Base-by-base conservation (phyloP, 1,139 yeast species). In the Geotrichum histeridarum region DNA sequence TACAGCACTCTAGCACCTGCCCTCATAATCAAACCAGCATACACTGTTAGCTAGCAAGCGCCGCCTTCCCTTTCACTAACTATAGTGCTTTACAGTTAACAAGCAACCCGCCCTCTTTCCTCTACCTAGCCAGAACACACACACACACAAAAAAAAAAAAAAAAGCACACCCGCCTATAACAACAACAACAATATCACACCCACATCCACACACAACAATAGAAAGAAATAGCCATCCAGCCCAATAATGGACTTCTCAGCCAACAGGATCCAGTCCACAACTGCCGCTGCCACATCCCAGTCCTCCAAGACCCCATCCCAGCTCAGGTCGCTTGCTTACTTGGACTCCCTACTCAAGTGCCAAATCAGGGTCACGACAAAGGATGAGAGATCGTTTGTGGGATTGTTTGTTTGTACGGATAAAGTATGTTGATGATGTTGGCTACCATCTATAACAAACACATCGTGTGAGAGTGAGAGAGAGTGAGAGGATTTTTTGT, bases 221-320 rank as follows among this genome's bases (percentile, higher is more conserved):
- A 27, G 27, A 22, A 43, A 43, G 4, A n/a, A 45, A 27, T 8
- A n/a, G n/a, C n/a, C n/a, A n/a, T n/a, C n/a, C n/a, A n/a, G n/a
- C n/a, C n/a, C n/a, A 46, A 48, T 15, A n/a, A 51, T 51, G 54
- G 51, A 51, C 35, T 51, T 51, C 30, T 41, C 51, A 4, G 39
- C 43, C 14, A 51, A 51, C 42, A 47, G 51, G 12, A 51, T 51
- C 44, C 48, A 35, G 11, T 51, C 54, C 17, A 43, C 38, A 35
- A 22, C 27, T 3, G 27, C 27, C 27, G 27, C 27, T 5, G 42
- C 36, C 50, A 18, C 44, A 14, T 32, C 41, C 27, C 32, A n/a
- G 15, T n/a, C 9, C 14, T 43, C 35, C 48, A 44, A 38, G 30
- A n/a, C 30, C 22, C 36, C 36, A 15, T 36, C 41, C 48, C 44